Evolutionary conservation across 176 grass and related monocot genomes (phyloP).

Genomic region (Oryza rufipogon): DNA sequence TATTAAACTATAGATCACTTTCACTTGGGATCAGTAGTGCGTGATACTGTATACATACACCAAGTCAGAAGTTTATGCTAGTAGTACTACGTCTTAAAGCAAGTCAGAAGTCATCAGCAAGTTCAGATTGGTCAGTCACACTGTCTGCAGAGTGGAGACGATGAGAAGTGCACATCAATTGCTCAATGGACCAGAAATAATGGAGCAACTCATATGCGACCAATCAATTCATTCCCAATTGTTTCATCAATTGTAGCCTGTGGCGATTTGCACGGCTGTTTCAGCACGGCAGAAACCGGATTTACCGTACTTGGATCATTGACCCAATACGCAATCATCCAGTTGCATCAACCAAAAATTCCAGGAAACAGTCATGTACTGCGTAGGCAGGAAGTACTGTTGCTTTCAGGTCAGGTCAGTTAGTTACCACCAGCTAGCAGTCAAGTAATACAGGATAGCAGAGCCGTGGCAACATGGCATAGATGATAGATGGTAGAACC

Average conservation of each 20-base stretch:
- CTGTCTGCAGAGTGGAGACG: slow-evolving; percentile 12
- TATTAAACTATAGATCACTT: neutral
- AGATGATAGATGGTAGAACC: neutral
- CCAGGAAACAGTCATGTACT: neutral
- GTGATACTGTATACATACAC: neutral
- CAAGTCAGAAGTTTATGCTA: neutral
- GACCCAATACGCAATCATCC: neutral
- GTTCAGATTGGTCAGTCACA: neutral
- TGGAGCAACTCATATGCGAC: neutral
- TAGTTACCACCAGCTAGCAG: neutral
- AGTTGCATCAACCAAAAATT: neutral
- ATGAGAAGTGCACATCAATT: neutral
- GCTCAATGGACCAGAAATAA: neutral
- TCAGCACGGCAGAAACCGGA: neutral
- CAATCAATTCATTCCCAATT: neutral
- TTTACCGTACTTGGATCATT: neutral
- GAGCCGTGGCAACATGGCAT: neutral
- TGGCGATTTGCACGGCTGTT: neutral
- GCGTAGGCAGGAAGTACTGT: neutral
- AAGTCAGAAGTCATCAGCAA: neutral
- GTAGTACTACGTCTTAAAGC: too few relatives aligned
- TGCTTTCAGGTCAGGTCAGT: neutral
- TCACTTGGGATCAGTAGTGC: neutral
- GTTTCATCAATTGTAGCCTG: neutral
- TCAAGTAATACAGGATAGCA: neutral